These are phyloP conservation scores for Hygrophorus pudorinus DNA, from an alignment of 768 basidiomycete species.

Conservation along the genomic window DNA sequence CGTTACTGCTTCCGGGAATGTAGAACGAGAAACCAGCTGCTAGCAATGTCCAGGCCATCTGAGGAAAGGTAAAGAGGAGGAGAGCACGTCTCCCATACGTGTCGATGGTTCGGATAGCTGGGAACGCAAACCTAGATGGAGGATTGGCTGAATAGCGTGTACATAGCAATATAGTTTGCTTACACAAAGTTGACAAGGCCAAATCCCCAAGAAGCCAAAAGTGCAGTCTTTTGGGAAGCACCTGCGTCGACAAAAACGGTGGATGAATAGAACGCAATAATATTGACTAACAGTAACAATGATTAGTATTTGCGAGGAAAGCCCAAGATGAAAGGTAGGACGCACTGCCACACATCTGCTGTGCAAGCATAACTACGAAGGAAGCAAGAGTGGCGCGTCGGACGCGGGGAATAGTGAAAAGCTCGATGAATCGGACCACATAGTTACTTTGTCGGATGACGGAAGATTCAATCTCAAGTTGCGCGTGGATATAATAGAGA, in stretches of 20 bases:
- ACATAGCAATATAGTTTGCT: no score
- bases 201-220: no score
- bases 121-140: conserved; percentile 38
- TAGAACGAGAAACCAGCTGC: conserved; percentile 66
- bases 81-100: conserved; percentile 74
- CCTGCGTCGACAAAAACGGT: conserved; percentile 62
- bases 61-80: conserved; percentile 69
- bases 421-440: conserved; percentile 43
- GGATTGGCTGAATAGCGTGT: no score
- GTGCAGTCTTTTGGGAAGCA: conserved; percentile 41
- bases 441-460: conserved; percentile 47
- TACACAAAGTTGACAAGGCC: conserved; percentile 27
- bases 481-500: conserved; percentile 63
- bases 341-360: conserved; percentile 47
- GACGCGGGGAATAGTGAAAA: conserved; percentile 65
- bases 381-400: conserved; percentile 41
- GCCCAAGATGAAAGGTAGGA: conserved; percentile 31
- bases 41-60: conserved; percentile 71
- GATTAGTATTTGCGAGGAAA: conserved; percentile 23
- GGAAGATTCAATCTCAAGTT: conserved; percentile 61
- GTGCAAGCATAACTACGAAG: conserved; percentile 56
- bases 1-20: no score
- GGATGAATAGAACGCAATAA: conserved; percentile 73
- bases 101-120: conserved; percentile 61
- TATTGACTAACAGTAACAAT: conserved; percentile 60